Conservation (phyloP, 352 stramenopile genomes). For the Phytophthora hybrid region DNA sequence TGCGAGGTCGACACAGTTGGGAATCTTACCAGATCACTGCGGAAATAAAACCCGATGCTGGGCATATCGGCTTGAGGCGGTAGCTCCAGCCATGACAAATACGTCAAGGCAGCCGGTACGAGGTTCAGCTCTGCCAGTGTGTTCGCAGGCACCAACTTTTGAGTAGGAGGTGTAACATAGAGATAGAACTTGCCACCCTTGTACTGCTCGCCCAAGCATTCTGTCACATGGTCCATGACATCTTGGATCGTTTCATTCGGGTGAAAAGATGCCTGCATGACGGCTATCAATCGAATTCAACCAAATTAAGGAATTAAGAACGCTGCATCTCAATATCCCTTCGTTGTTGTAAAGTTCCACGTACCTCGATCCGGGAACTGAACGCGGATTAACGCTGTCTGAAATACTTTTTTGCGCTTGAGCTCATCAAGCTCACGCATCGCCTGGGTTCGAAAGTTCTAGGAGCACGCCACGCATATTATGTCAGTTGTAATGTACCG, state of each 20-base stretch:
- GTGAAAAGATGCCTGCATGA: constrained; percentile 87
- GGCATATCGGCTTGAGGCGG: constrained; percentile 26
- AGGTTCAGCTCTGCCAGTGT: constrained; percentile 76
- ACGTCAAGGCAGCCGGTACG: constrained; percentile 78
- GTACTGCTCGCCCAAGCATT: constrained; percentile 49
- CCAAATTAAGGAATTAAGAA: neutral
- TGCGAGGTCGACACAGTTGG: neutral
- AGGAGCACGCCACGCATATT: neutral
- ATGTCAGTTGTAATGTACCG: neutral
- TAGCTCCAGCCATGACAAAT: constrained; percentile 75
- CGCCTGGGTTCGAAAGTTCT: constrained; percentile 88
- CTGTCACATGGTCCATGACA: constrained; percentile 70
- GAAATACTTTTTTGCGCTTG: constrained; percentile 85
- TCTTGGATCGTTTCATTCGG: constrained; percentile 80
- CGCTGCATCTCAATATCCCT: neutral
- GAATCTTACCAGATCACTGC: constrained; percentile 60
- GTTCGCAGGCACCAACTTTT: constrained; percentile 65
- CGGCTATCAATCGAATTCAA: constrained; percentile 45
- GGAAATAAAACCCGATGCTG: constrained; percentile 63
- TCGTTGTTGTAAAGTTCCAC: constrained; percentile 3
- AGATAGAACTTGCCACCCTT: constrained; percentile 64
- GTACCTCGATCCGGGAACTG: constrained; percentile 88
- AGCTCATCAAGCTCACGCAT: constrained; percentile 91
- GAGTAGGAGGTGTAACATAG: constrained; percentile 80
- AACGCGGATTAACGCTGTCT: constrained; percentile 77